Evolutionary conservation across 1,284 basidiomycete genomes (phyloP).

Genomic region (Rugosomyces carneus): DNA sequence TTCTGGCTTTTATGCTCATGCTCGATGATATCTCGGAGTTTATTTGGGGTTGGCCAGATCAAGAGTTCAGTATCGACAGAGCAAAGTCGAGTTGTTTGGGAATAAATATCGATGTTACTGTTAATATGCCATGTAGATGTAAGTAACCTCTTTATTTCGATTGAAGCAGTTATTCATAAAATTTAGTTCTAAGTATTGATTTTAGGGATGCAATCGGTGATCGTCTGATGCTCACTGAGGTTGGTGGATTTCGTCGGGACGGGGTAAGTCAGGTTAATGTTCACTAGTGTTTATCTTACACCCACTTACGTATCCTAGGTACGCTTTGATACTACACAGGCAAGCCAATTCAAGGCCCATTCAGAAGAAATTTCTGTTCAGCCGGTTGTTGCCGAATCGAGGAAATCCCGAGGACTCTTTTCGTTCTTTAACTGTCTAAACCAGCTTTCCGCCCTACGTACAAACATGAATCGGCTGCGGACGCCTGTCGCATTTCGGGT

Average conservation of each 20-base stretch:
- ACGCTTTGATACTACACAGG: slow-evolving; percentile 89
- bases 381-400: slow-evolving; percentile 66
- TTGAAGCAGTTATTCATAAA: background rate
- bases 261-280: slow-evolving; percentile 48
- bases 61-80: slow-evolving; percentile 79
- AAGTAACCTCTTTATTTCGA: slow-evolving; percentile 29
- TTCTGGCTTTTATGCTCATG: slow-evolving; percentile 70
- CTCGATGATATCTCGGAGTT: slow-evolving; percentile 88
- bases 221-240: slow-evolving; percentile 78
- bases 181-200: slow-evolving; percentile 77
- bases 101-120: slow-evolving; percentile 85
- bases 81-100: slow-evolving; percentile 60
- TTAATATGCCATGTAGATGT: slow-evolving; percentile 92
- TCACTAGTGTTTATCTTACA: background rate
- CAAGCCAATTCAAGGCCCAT: slow-evolving; percentile 68
- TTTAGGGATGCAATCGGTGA: slow-evolving; percentile 91
- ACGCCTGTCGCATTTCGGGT: slow-evolving; percentile 84
- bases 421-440: slow-evolving; percentile 40
- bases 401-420: slow-evolving; percentile 66
- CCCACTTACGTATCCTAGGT: slow-evolving; percentile 1
- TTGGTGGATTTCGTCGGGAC: slow-evolving; percentile 80
- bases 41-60: slow-evolving; percentile 87
- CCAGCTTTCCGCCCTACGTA: slow-evolving; percentile 64
- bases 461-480: slow-evolving; percentile 58
- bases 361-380: slow-evolving; percentile 57